Evolutionary conservation across 345 rosid species (phyloP).

Genomic region (Hibiscus tridactylites): DNA sequence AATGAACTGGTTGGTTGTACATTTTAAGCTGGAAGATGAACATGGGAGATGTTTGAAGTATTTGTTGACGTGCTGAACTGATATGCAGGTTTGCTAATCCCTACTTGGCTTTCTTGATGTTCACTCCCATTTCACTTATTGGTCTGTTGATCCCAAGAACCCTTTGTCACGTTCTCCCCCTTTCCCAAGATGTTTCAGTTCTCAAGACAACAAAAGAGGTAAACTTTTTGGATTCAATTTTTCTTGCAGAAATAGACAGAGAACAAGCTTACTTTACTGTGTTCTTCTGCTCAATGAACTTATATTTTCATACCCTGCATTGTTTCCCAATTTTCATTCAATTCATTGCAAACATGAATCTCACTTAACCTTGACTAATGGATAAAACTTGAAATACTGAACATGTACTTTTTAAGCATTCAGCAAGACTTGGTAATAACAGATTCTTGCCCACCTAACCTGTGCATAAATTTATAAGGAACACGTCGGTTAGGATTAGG

Average conservation of each 20-base stretch:
- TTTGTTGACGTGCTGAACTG: slow-evolving; percentile 4
- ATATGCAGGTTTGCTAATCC: slow-evolving; percentile 90
- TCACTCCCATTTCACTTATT: slow-evolving; percentile 67
- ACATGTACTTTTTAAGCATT: neutral
- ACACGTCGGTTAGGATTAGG: too few species aligned
- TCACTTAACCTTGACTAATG: too few species aligned
- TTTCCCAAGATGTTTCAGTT: slow-evolving; percentile 47
- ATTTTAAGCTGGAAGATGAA: neutral
- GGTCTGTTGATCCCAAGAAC: slow-evolving; percentile 72
- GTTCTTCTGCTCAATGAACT: neutral
- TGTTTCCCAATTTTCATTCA: neutral
- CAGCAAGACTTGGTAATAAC: too few species aligned
- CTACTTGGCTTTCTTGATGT: slow-evolving; percentile 76
- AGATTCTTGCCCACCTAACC: too few species aligned
- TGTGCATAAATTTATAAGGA: too few species aligned
- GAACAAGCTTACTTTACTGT: neutral
- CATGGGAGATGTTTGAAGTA: neutral
- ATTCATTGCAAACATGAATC: neutral
- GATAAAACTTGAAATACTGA: neutral
- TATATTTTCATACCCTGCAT: neutral
- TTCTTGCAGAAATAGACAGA: neutral
- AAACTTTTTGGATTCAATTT: slow-evolving; percentile 13
- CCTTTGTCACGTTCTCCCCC: slow-evolving; percentile 42
- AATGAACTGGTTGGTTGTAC: slow-evolving; percentile 74
- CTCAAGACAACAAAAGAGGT: slow-evolving; percentile 65